phyloP scores from a whole-genome alignment of 306 rosid species.

The Cucumis melo region DNA sequence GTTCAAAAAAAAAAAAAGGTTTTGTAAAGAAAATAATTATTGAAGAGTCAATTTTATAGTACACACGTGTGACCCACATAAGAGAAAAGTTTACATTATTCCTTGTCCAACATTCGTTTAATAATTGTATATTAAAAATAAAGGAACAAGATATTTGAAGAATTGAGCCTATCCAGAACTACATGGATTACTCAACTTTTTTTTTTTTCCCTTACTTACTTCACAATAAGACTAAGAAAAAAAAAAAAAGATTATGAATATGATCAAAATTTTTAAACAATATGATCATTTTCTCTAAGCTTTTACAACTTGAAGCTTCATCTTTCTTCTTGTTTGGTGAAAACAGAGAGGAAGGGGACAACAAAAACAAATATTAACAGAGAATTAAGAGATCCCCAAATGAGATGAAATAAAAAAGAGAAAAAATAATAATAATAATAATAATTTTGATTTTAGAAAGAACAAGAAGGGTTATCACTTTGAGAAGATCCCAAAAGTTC shows the following conservation, averaged over 20 bases:
- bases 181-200: not conserved
- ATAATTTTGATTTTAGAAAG: not conserved
- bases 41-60: not conserved
- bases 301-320: not conserved
- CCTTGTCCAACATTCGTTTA: not conserved
- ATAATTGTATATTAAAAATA: not conserved
- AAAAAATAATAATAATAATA: not conserved
- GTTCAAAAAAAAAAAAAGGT: not conserved
- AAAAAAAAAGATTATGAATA: not conserved
- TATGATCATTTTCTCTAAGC: not conserved
- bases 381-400: not conserved
- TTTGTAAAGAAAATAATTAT: not conserved
- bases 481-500: slow-evolving; percentile 51
- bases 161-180: not conserved
- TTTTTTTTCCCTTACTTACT: not conserved
- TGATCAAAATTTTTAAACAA: not conserved
- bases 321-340: not conserved
- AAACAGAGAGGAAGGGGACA: not conserved
- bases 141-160: not conserved
- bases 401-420: not conserved
- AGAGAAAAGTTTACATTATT: not conserved
- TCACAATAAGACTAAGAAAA: not conserved
- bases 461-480: not conserved
- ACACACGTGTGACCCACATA: not conserved
- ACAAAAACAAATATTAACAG: not conserved